These are phyloP conservation scores for Acer saccharum DNA, from an alignment of 345 rosid species.

Conservation along the genomic window DNA sequence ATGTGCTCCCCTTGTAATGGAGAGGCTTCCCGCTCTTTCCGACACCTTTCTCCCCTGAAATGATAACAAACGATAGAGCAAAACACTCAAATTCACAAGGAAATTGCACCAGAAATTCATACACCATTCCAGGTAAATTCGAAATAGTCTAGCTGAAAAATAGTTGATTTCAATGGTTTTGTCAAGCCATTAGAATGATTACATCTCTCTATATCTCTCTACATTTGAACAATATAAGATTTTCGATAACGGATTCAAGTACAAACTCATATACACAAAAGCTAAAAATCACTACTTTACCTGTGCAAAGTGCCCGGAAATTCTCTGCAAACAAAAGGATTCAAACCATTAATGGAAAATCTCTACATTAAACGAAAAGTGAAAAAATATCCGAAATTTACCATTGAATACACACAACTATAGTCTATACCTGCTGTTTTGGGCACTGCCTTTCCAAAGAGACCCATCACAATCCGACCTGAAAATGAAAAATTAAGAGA, in stretches of 20 bases:
- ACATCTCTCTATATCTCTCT: not conserved
- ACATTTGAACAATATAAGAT: not conserved
- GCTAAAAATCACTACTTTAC: slow-evolving; percentile 33
- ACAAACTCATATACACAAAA: not conserved
- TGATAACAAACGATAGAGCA: not conserved
- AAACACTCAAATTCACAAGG: not conserved
- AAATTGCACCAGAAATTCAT: not conserved
- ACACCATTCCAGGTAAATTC: not conserved
- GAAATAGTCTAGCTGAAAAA: not conserved
- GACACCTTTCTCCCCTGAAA: slow-evolving; percentile 81
- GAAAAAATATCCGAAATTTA: not conserved
- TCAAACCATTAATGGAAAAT: slow-evolving; percentile 13
- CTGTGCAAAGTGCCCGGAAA: slow-evolving; percentile 97
- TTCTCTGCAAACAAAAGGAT: slow-evolving; percentile 65
- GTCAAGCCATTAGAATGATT: not conserved
- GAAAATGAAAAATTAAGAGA: slow-evolving; percentile 8
- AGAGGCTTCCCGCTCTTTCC: slow-evolving; percentile 94
- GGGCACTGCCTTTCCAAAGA: slow-evolving; percentile 90
- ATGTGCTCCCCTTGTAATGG: slow-evolving; percentile 75
- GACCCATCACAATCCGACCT: slow-evolving; percentile 91
- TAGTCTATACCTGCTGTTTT: slow-evolving; percentile 70
- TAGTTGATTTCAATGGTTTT: not conserved
- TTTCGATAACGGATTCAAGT: not conserved
- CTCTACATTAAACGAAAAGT: not conserved
- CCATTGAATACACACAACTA: not conserved